Conservation (phyloP, 208 protist genomes). For the Leishmania braziliensis region DNA sequence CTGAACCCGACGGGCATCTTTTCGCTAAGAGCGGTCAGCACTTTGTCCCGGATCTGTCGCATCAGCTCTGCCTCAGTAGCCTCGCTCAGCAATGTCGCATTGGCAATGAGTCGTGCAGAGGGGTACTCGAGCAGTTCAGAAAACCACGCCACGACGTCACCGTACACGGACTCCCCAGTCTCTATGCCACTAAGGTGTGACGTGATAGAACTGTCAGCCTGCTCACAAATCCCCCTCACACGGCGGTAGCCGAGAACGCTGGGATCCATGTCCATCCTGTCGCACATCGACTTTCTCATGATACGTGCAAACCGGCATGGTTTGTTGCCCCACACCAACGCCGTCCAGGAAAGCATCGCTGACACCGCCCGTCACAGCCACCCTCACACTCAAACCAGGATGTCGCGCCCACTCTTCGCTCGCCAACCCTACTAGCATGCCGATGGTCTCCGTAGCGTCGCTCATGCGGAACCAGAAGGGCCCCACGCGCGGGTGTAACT, state of each 20-base stretch:
- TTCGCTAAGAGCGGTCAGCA: slow-evolving; percentile 33
- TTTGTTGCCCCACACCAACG: slow-evolving; percentile 50
- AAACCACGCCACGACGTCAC: slow-evolving; percentile 72
- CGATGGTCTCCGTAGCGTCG: slow-evolving; percentile 38
- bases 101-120: slow-evolving; percentile 32
- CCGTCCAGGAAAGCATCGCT: slow-evolving; percentile 66
- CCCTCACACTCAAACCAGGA: slow-evolving; percentile 35
- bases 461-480: slow-evolving; percentile 45
- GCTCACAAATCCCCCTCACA: slow-evolving; percentile 57
- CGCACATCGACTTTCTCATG: slow-evolving; percentile 73
- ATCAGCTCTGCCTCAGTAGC: slow-evolving; percentile 34
- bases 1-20: slow-evolving; percentile 26
- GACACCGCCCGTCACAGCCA: slow-evolving; percentile 54
- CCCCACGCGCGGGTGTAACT: slow-evolving; percentile 46
- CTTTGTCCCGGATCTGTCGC: slow-evolving; percentile 29
- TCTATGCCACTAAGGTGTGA: slow-evolving; percentile 56
- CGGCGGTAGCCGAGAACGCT: slow-evolving; percentile 29
- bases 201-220: slow-evolving; percentile 62
- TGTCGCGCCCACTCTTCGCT: slow-evolving; percentile 43
- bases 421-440: slow-evolving; percentile 49
- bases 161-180: slow-evolving; percentile 63
- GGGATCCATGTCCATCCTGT: slow-evolving; percentile 61
- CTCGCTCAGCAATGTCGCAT: slow-evolving; percentile 30
- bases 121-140: slow-evolving; percentile 42
- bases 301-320: slow-evolving; percentile 53